phyloP scores from a whole-genome alignment of 306 rosid species.

The Sphenostylis stenocarpa region DNA sequence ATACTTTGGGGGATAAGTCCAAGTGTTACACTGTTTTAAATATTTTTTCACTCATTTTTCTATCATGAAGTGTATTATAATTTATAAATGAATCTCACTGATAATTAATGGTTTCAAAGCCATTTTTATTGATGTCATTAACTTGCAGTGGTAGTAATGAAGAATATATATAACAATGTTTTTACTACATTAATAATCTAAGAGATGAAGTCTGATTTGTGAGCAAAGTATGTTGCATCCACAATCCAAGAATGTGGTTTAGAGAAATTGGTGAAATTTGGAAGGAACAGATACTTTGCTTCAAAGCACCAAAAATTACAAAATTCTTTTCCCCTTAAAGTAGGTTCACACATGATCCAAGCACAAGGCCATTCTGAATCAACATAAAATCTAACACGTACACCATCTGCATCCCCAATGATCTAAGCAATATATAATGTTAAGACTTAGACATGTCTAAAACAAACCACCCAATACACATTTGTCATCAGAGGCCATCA shows the following conservation, averaged over 20 bases:
- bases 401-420: slow-evolving; percentile 1
- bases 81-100: neutral
- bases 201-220: neutral
- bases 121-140: neutral
- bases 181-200: neutral
- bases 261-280: slow-evolving; percentile 18
- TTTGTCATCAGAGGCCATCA: slow-evolving; percentile 26
- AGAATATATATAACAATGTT: neutral
- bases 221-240: slow-evolving; percentile 5
- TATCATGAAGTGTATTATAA: neutral
- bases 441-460: neutral
- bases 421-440: slow-evolving; percentile 39
- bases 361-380: neutral
- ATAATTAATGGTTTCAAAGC: neutral
- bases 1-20: neutral
- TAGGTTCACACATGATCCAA: neutral
- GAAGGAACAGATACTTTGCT: slow-evolving; percentile 58
- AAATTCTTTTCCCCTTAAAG: slow-evolving; percentile 40
- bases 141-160: neutral
- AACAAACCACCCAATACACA: slow-evolving; percentile 7
- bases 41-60: neutral
- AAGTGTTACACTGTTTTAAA: neutral
- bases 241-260: slow-evolving; percentile 7
- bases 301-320: slow-evolving; percentile 47
- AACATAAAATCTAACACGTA: slow-evolving; percentile 18